A percentile compares a stretch with the other conserved stretches of the same genome.
phyloP scores from a whole-genome alignment of 2,329 filamentous ascomycete genomes.

The Didymella arachidicola region DNA sequence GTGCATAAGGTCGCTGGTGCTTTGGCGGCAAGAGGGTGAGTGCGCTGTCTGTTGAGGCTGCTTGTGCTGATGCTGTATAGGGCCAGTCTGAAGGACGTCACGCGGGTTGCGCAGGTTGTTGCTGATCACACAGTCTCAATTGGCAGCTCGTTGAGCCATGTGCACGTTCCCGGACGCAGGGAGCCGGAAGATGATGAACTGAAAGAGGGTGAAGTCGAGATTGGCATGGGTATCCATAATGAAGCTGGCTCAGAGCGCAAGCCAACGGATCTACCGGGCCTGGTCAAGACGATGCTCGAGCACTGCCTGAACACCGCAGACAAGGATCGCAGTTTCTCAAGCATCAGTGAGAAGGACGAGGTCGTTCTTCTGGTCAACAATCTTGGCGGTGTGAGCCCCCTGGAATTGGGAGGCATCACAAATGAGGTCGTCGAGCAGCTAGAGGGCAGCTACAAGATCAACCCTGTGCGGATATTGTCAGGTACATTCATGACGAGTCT shows the following conservation, averaged over 20 bases:
- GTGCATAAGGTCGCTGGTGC: conserved; percentile 92
- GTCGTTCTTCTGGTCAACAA: conserved; percentile 78
- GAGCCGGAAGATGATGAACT: conserved; percentile 67
- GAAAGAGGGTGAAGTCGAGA: conserved; percentile 66
- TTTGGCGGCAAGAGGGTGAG: conserved; percentile 73
- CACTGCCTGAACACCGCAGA: conserved; percentile 70
- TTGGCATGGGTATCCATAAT: conserved; percentile 81
- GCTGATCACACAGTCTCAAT: conserved; percentile 83
- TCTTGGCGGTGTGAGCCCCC: conserved; percentile 73
- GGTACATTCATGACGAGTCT: conserved; percentile 77
- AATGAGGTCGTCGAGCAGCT: conserved; percentile 71
- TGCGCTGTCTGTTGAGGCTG: background rate
- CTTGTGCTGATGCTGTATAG: conserved; percentile 35
- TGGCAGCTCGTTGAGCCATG: conserved; percentile 84
- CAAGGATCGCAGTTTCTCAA: conserved; percentile 73
- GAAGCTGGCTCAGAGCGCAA: conserved; percentile 60
- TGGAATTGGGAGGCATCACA: conserved; percentile 77
- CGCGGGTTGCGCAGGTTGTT: conserved; percentile 72
- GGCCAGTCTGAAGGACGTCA: conserved; percentile 71
- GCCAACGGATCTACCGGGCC: conserved; percentile 52
- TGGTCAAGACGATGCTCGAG: conserved; percentile 67
- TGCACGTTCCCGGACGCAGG: conserved; percentile 87
- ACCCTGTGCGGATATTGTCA: conserved; percentile 67
- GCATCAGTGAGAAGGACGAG: conserved; percentile 66
- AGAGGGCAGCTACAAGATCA: conserved; percentile 64